Conservation (phyloP, 768 basidiomycete genomes). For the Serendipita sp. region DNA sequence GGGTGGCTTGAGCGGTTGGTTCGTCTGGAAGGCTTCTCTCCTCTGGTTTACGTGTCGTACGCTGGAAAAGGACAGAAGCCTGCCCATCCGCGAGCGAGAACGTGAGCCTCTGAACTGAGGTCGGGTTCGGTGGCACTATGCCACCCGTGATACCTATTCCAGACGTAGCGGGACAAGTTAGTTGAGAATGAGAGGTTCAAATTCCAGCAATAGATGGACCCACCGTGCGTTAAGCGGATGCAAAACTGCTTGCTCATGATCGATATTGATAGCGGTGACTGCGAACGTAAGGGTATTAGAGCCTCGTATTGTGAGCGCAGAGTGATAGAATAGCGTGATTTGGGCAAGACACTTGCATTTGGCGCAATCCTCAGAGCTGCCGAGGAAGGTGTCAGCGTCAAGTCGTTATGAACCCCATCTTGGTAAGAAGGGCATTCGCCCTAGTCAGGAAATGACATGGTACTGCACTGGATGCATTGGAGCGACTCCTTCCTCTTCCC, state of each 20-base stretch:
- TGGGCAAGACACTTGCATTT: no score
- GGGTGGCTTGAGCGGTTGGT: constrained; percentile 28
- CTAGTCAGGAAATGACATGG: no score
- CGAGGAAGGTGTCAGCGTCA: no score
- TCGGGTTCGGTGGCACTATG: constrained; percentile 52
- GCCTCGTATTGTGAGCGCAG: no score
- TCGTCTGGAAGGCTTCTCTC: constrained; percentile 28
- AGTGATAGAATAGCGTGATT: no score
- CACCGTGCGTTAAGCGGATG: constrained; percentile 2
- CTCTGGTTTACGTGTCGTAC: constrained; percentile 34
- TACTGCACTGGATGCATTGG: no score
- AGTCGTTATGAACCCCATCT: no score
- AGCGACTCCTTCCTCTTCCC: no score
- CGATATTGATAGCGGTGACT: not conserved
- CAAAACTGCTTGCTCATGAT: constrained; percentile 2
- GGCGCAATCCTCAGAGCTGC: no score
- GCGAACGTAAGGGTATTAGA: not conserved
- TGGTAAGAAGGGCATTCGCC: no score
- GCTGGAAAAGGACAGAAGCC: constrained; percentile 29
- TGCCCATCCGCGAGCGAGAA: constrained; percentile 20
- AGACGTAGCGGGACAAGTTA: not conserved
- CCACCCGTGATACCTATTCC: constrained; percentile 56
- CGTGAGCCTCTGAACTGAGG: constrained; percentile 38
- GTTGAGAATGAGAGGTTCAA: not conserved
- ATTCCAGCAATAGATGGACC: not conserved